Evolutionary conservation across 1,284 basidiomycete species (phyloP).

Genomic region (Rhodotorula mucilaginosa): DNA sequence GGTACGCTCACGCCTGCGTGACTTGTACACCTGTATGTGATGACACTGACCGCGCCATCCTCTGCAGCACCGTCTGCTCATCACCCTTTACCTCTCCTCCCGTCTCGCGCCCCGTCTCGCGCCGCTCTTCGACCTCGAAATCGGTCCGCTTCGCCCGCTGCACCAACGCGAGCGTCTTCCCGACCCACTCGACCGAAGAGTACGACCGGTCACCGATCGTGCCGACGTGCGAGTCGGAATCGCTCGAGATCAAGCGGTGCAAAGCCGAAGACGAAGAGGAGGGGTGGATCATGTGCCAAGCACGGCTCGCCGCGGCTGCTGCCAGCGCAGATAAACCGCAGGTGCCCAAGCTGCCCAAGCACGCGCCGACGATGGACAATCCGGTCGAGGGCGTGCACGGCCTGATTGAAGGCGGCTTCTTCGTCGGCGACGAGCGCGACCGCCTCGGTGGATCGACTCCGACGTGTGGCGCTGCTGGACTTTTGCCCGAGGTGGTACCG

Average conservation of each 20-base stretch:
- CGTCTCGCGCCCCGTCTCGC: conserved; percentile 34
- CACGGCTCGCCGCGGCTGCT: conserved; percentile 18
- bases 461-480: conserved; percentile 4
- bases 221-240: conserved; percentile 34
- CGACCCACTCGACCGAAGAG: conserved; percentile 34
- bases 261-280: conserved; percentile 29
- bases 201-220: conserved; percentile 41
- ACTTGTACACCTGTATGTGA: too few species aligned
- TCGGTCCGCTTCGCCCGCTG: conserved; percentile 40
- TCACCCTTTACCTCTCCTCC: conserved; percentile 28
- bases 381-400: conserved; percentile 40
- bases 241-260: conserved; percentile 31
- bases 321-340: not conserved
- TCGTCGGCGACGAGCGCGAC: conserved; percentile 39
- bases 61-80: conserved; percentile 7
- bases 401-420: conserved; percentile 34
- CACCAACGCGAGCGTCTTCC: conserved; percentile 41
- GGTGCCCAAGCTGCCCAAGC: conserved; percentile 6
- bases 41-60: not conserved
- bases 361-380: conserved; percentile 24
- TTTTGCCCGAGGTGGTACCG: conserved; percentile 6
- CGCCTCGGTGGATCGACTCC: conserved; percentile 6
- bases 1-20: not conserved
- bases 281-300: conserved; percentile 40
- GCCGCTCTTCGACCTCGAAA: conserved; percentile 38